A percentile compares a stretch with the other conserved stretches of the same genome.
Conservation (phyloP, 140 eudicot genomes). For the Eryngium alpinum region DNA sequence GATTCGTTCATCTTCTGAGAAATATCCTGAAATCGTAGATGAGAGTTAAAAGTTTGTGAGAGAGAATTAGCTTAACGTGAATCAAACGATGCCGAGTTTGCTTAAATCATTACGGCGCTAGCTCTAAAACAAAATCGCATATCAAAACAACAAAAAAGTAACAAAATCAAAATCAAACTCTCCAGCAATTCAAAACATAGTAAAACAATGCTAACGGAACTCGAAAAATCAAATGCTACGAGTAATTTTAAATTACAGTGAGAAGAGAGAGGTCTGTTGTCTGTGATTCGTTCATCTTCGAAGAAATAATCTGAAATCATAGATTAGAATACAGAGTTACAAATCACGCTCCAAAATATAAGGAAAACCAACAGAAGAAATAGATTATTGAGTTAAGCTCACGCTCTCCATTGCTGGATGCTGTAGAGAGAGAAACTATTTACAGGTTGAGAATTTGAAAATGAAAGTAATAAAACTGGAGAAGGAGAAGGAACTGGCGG, state of each 20-base stretch:
- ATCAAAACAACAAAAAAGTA: too few relatives aligned
- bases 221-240: too few relatives aligned
- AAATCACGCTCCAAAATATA: too few relatives aligned
- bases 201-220: too few relatives aligned
- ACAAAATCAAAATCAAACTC: too few relatives aligned
- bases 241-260: too few relatives aligned
- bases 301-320: conserved; percentile 70
- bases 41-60: neutral
- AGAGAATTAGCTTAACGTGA: too few relatives aligned
- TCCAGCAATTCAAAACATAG: too few relatives aligned
- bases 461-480: neutral
- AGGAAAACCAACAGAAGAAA: too few relatives aligned
- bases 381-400: neutral
- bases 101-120: too few relatives aligned
- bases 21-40: conserved; percentile 53
- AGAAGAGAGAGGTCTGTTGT: conserved; percentile 94
- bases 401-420: conserved; percentile 36
- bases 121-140: too few relatives aligned
- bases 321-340: neutral
- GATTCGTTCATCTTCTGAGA: conserved; percentile 90
- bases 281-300: conserved; percentile 86
- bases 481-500: conserved; percentile 24
- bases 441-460: neutral
- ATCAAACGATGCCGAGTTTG: too few relatives aligned
- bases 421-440: conserved; percentile 18